These are phyloP conservation scores for Huntiella bhutanensis DNA, from an alignment of 2,329 filamentous ascomycete species.

Conservation along the genomic window DNA sequence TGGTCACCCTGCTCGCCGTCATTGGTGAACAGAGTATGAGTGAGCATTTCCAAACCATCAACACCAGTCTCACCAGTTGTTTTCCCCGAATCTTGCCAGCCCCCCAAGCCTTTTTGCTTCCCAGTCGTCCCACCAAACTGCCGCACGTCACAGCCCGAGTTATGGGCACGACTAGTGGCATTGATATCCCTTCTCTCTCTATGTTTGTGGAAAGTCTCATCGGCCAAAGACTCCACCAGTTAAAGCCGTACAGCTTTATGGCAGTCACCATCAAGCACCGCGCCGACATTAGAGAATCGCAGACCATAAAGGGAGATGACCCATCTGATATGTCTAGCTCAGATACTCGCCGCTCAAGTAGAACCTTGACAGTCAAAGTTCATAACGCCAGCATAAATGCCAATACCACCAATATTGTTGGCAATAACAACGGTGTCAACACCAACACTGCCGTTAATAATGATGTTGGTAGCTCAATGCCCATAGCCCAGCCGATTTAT, in stretches of 20 bases:
- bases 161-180: constrained; percentile 39
- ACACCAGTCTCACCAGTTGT: constrained; percentile 36
- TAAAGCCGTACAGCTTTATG: constrained; percentile 24
- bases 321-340: no score
- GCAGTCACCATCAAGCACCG: constrained; percentile 33
- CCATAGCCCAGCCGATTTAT: no score
- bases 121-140: constrained; percentile 33
- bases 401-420: no score
- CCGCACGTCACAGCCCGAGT: constrained; percentile 35
- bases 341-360: no score
- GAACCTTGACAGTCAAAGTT: no score
- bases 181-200: constrained; percentile 33
- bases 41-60: constrained; percentile 38
- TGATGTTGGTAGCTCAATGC: no score
- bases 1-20: constrained; percentile 43
- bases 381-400: no score
- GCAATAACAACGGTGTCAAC: no score
- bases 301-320: no score
- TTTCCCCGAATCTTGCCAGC: constrained; percentile 43
- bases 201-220: constrained; percentile 33
- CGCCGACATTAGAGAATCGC: not conserved
- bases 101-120: constrained; percentile 41
- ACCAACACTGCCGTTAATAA: no score
- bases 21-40: constrained; percentile 41
- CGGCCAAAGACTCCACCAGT: constrained; percentile 20